Conservation (phyloP, 2,329 filamentous ascomycete species). For the Eutypella sp. region DNA sequence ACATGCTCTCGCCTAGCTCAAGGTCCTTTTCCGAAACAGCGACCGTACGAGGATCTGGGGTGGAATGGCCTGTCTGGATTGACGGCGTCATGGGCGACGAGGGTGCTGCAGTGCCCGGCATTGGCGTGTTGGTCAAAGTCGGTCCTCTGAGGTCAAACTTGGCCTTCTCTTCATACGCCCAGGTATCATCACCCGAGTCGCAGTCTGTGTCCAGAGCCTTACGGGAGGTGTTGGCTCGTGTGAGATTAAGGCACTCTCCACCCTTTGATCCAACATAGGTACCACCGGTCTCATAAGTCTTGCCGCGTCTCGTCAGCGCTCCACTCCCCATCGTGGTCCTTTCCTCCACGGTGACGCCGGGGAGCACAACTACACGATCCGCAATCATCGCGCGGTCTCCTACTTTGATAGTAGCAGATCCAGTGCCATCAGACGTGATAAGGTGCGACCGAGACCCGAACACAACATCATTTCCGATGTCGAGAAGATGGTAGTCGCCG, state of each 20-base stretch:
- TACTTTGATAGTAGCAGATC: slow-evolving; percentile 43
- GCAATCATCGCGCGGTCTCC: slow-evolving; percentile 50
- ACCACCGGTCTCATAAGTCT: slow-evolving; percentile 37
- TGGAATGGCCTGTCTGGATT: not conserved
- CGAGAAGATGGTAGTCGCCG: slow-evolving; percentile 49
- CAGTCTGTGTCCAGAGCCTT: not conserved
- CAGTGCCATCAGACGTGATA: slow-evolving; percentile 46
- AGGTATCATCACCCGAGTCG: not conserved
- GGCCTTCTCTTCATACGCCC: not conserved
- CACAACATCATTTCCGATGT: slow-evolving; percentile 55
- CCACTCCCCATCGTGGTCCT: slow-evolving; percentile 49
- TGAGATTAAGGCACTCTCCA: slow-evolving; percentile 42
- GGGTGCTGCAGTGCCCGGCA: not conserved
- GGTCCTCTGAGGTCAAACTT: not conserved
- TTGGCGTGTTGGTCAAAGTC: slow-evolving; percentile 1
- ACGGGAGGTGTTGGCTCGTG: slow-evolving; percentile 5
- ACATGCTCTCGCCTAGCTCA: not conserved
- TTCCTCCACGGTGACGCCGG: slow-evolving; percentile 45
- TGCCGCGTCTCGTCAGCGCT: slow-evolving; percentile 42
- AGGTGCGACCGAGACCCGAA: slow-evolving; percentile 52
- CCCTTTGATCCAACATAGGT: slow-evolving; percentile 50
- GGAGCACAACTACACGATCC: slow-evolving; percentile 48
- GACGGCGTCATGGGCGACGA: not conserved
- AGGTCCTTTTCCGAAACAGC: not conserved
- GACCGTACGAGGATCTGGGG: not conserved